These are phyloP conservation scores for Boletus reticuloceps DNA, from an alignment of 768 basidiomycete genomes.

Conservation along the genomic window DNA sequence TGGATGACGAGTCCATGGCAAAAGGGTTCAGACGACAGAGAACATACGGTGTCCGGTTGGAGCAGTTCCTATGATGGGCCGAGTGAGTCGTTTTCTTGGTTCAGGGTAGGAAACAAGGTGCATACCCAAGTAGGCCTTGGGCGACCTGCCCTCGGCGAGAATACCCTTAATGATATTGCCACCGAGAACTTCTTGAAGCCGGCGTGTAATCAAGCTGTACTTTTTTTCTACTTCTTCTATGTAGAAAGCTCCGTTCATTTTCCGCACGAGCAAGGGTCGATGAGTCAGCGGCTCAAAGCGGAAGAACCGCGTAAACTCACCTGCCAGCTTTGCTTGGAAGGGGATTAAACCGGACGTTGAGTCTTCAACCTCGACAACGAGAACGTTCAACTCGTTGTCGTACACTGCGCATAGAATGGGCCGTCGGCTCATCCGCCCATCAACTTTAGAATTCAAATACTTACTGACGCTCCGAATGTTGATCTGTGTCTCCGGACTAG, in stretches of 20 bases:
- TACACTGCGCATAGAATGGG: slow-evolving; percentile 38
- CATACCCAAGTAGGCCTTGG: slow-evolving; percentile 91
- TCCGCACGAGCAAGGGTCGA: slow-evolving; percentile 29
- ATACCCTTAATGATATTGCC: slow-evolving; percentile 80
- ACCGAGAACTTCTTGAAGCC: slow-evolving; percentile 85
- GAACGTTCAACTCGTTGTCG: slow-evolving; percentile 38
- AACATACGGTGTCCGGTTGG: slow-evolving; percentile 68
- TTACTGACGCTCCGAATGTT: slow-evolving; percentile 38
- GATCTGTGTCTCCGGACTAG: slow-evolving; percentile 50
- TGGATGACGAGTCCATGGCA: too few species aligned
- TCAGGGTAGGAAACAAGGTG: slow-evolving; percentile 14
- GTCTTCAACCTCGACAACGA: slow-evolving; percentile 54
- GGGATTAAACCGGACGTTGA: slow-evolving; percentile 45
- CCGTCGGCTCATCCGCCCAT: neutral
- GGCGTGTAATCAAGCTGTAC: slow-evolving; percentile 83
- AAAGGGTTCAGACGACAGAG: too few species aligned
- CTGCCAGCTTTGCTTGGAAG: slow-evolving; percentile 47
- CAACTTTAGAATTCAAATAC: neutral
- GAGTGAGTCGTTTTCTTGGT: neutral
- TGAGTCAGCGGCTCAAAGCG: neutral
- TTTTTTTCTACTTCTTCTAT: slow-evolving; percentile 36
- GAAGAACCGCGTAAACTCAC: slow-evolving; percentile 30
- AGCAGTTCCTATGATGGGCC: slow-evolving; percentile 66
- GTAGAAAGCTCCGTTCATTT: slow-evolving; percentile 38
- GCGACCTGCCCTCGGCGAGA: slow-evolving; percentile 65